phyloP scores from a whole-genome alignment of 2,329 filamentous ascomycete genomes.

The Xylariaceae sp. region DNA sequence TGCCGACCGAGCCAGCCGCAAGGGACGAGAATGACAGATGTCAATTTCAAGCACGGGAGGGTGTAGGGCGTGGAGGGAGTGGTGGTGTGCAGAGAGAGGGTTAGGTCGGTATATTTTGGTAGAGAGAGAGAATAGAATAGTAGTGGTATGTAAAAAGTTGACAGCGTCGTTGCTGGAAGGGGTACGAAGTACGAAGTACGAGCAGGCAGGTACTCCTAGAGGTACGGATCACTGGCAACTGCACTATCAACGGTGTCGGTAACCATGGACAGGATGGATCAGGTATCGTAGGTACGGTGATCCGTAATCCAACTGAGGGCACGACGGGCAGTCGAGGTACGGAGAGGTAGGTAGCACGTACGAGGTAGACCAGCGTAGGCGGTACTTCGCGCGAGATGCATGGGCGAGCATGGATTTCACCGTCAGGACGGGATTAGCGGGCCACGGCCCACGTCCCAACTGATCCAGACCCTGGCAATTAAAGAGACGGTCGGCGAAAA shows the following conservation, averaged over 20 bases:
- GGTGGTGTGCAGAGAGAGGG: too few relatives aligned
- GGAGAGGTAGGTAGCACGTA: too few relatives aligned
- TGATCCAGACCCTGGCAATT: background rate
- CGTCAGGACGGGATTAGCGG: conserved; percentile 17
- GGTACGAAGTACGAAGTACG: background rate
- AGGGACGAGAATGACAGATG: conserved; percentile 2
- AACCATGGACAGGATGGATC: conserved; percentile 7
- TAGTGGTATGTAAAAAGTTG: conserved; percentile 3
- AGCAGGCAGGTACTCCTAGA: too few relatives aligned
- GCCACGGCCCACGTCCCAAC: background rate
- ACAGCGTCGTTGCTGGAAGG: conserved; percentile 11
- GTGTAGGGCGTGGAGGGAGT: background rate
- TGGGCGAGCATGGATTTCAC: conserved; percentile 1
- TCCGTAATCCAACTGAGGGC: background rate
- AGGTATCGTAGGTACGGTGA: conserved; percentile 6
- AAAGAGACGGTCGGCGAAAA: background rate
- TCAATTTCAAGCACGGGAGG: background rate
- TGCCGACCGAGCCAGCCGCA: conserved; percentile 17
- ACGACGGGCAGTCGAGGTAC: background rate
- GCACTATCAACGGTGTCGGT: background rate
- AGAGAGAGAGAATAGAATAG: background rate
- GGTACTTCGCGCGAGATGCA: background rate
- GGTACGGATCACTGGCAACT: too few relatives aligned
- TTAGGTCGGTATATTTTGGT: background rate
- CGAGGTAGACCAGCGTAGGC: too few relatives aligned